Evolutionary conservation across 2,329 filamentous ascomycete genomes (phyloP).

Genomic region (Colletotrichum phormii): DNA sequence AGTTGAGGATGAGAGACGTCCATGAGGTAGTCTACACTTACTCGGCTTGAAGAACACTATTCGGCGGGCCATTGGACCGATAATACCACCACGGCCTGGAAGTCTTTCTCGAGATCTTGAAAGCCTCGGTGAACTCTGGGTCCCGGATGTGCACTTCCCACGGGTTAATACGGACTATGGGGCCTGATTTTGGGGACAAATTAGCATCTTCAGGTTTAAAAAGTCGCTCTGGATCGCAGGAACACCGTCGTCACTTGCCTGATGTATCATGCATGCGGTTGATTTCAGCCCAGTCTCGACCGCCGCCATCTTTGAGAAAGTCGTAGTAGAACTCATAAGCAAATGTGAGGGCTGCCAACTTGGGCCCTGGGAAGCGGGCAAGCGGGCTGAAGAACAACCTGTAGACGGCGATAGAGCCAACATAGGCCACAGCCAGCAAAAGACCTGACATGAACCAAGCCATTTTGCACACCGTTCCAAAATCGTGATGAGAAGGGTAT

Average conservation of each 20-base stretch:
- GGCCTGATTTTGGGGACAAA: neutral
- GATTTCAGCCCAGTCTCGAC: neutral
- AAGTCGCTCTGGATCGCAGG: neutral
- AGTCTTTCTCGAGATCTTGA: neutral
- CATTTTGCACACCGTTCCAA: neutral
- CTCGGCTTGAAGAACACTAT: neutral
- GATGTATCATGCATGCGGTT: neutral
- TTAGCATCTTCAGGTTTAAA: neutral
- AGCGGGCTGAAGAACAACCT: neutral
- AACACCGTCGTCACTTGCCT: neutral
- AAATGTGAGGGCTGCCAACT: neutral
- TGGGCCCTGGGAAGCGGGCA: neutral
- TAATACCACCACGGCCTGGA: neutral
- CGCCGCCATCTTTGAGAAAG: neutral
- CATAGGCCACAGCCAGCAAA: neutral
- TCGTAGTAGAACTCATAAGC: neutral
- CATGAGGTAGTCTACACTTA: neutral
- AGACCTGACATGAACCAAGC: neutral
- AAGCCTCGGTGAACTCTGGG: neutral
- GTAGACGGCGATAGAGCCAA: neutral
- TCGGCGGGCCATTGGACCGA: neutral
- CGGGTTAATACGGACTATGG: neutral
- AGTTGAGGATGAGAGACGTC: no score
- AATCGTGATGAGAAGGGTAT: neutral
- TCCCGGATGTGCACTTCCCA: slow-evolving; percentile 3